Conservation (phyloP, 2,329 filamentous ascomycete genomes). For the Fusarium albosuccineum region DNA sequence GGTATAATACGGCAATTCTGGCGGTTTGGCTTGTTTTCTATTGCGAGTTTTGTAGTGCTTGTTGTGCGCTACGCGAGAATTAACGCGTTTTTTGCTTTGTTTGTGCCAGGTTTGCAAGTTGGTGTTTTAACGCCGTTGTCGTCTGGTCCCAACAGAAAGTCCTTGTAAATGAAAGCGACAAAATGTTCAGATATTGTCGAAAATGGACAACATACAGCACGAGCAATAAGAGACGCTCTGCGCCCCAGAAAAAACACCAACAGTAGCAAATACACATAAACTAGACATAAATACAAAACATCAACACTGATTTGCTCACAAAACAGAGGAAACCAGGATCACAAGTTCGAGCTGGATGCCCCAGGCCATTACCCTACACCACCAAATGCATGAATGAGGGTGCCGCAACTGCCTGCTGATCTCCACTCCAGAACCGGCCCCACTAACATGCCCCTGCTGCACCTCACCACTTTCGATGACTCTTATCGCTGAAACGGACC, state of each 20-base stretch:
- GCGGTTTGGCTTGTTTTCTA: neutral
- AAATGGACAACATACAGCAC: too few relatives aligned
- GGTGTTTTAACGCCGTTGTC: neutral
- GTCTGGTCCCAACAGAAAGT: too few relatives aligned
- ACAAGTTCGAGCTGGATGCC: neutral
- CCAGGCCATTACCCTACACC: slow-evolving; percentile 25
- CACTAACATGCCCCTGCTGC: slow-evolving; percentile 1
- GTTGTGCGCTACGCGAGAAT: neutral
- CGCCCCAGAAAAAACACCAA: too few relatives aligned
- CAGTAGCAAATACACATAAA: too few relatives aligned
- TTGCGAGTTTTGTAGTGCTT: neutral
- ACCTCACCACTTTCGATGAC: slow-evolving; percentile 25
- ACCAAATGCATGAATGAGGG: neutral
- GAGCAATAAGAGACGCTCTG: too few relatives aligned
- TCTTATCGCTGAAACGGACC: slow-evolving; percentile 21
- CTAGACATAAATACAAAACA: too few relatives aligned
- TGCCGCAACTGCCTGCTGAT: slow-evolving; percentile 7
- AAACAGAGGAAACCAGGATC: too few relatives aligned
- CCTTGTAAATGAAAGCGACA: too few relatives aligned
- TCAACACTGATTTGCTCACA: too few relatives aligned
- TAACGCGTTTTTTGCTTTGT: neutral
- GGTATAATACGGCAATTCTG: neutral
- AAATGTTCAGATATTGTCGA: too few relatives aligned
- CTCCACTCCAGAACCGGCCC: slow-evolving; percentile 14
- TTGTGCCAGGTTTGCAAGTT: too few relatives aligned